phyloP scores from a whole-genome alignment of 1,284 basidiomycete species.

The Heterobasidion occidentale region DNA sequence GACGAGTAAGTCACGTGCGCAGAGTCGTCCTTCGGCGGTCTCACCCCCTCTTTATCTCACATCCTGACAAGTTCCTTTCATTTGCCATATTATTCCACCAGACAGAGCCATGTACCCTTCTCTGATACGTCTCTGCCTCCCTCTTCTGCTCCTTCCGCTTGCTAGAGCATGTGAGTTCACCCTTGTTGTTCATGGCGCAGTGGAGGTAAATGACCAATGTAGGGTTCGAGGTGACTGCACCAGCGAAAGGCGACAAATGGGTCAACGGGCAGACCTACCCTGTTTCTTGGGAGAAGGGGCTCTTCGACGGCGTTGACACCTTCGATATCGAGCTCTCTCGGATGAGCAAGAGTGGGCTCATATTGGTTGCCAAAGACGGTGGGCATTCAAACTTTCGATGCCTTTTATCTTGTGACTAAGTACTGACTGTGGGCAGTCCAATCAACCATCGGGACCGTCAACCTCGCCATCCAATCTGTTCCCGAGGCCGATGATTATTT shows the following conservation, averaged over 20 bases:
- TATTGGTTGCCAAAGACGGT: constrained; percentile 58
- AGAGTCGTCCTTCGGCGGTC: no score
- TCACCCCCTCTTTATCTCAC: no score
- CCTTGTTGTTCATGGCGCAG: neutral
- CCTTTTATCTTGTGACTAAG: neutral
- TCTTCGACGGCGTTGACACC: constrained; percentile 46
- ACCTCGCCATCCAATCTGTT: constrained; percentile 52
- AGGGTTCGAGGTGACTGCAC: constrained; percentile 54
- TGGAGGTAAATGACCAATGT: constrained; percentile 6
- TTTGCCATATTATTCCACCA: no score
- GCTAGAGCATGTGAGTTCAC: neutral
- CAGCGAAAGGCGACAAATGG: constrained; percentile 47
- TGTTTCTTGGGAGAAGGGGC: constrained; percentile 56
- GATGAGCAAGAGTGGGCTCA: constrained; percentile 48
- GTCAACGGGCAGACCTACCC: constrained; percentile 47
- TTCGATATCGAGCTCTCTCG: constrained; percentile 67
- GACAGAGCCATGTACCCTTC: neutral
- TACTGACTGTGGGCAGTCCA: constrained; percentile 23
- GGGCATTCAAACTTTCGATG: constrained; percentile 16
- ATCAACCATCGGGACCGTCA: constrained; percentile 34
- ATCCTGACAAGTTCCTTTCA: no score
- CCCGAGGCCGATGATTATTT: constrained; percentile 70
- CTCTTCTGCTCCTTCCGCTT: neutral
- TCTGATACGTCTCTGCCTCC: neutral
- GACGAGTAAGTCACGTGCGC: no score